Evolutionary conservation across 257 asterid species (phyloP).

Genomic region (Craterostigma plantagineum): DNA sequence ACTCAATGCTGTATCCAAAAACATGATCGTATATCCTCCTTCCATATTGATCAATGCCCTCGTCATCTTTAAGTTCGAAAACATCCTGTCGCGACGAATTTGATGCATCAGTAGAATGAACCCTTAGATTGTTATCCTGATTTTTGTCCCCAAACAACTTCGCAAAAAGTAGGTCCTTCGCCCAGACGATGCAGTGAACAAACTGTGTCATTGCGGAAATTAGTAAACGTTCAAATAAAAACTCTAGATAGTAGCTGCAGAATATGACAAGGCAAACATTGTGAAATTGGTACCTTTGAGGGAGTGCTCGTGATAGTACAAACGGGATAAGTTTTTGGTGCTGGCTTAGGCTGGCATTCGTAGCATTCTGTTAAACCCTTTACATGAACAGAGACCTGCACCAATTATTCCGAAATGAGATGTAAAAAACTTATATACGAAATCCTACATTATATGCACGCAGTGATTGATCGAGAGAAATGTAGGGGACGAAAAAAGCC

Average conservation of each 20-base stretch:
- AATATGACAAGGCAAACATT: too few relatives aligned
- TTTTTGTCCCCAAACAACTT: conserved; percentile 85
- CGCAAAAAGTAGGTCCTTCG: conserved; percentile 90
- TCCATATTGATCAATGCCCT: conserved; percentile 60
- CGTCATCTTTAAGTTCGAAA: conserved; percentile 47
- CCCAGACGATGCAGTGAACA: conserved; percentile 98
- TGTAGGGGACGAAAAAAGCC: too few relatives aligned
- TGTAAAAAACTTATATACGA: neutral
- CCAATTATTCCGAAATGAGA: conserved; percentile 10
- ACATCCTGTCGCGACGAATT: conserved; percentile 56
- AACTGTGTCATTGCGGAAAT: conserved; percentile 86
- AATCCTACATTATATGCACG: too few relatives aligned
- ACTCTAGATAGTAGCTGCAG: too few relatives aligned
- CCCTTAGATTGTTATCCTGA: conserved; percentile 83
- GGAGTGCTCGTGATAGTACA: conserved; percentile 98
- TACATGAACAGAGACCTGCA: conserved; percentile 87
- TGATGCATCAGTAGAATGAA: conserved; percentile 60
- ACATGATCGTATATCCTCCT: conserved; percentile 89
- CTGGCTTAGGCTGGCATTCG: conserved; percentile 96
- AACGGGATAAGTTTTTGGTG: conserved; percentile 97
- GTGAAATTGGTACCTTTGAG: conserved; percentile 46
- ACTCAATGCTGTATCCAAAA: conserved; percentile 86
- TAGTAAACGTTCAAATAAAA: too few relatives aligned
- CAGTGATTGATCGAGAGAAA: too few relatives aligned
- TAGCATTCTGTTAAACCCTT: conserved; percentile 92